phyloP scores from a whole-genome alignment of 1,284 basidiomycete species.

The Cryptococcus depauperatus region DNA sequence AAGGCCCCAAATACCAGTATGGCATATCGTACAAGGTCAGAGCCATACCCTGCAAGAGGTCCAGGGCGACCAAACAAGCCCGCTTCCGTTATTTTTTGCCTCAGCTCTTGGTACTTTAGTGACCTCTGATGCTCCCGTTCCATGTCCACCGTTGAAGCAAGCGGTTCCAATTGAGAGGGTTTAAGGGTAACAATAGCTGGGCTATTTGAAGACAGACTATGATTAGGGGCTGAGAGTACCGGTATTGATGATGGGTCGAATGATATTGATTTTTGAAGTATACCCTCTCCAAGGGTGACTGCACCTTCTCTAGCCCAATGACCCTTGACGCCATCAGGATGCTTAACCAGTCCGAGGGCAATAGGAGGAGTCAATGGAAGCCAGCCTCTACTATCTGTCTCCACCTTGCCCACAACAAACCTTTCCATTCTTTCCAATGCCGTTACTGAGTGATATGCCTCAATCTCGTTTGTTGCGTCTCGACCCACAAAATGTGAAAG shows the following conservation, averaged over 20 bases:
- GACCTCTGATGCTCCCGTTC: slow-evolving; percentile 63
- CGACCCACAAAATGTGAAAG: slow-evolving; percentile 93
- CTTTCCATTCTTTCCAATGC: slow-evolving; percentile 59
- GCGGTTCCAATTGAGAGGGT: slow-evolving; percentile 37
- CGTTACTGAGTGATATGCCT: slow-evolving; percentile 74
- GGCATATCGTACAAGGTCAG: slow-evolving; percentile 70
- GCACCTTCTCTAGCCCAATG: slow-evolving; percentile 41
- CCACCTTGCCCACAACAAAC: slow-evolving; percentile 69
- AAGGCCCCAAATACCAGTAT: slow-evolving; percentile 49
- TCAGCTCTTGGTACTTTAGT: slow-evolving; percentile 70
- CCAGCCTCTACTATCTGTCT: slow-evolving; percentile 53
- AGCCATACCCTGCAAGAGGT: slow-evolving; percentile 72
- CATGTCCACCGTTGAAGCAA: slow-evolving; percentile 52
- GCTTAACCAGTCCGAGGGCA: slow-evolving; percentile 68
- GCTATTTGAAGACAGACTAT: slow-evolving; percentile 1
- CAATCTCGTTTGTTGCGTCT: slow-evolving; percentile 89
- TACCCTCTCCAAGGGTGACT: slow-evolving; percentile 21
- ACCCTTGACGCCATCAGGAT: slow-evolving; percentile 35
- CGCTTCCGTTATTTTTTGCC: slow-evolving; percentile 63
- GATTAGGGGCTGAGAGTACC: slow-evolving; percentile 5
- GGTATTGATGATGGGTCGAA: slow-evolving; percentile 8
- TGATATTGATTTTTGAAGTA: slow-evolving; percentile 8
- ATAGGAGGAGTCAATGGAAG: slow-evolving; percentile 79
- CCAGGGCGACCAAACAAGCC: slow-evolving; percentile 81
- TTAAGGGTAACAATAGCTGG: slow-evolving; percentile 17